Percentiles rank a stretch among this genome's conserved stretches.
These are phyloP conservation scores for Eucalyptus erythrocorys DNA, from an alignment of 345 rosid species.

Conservation along the genomic window DNA sequence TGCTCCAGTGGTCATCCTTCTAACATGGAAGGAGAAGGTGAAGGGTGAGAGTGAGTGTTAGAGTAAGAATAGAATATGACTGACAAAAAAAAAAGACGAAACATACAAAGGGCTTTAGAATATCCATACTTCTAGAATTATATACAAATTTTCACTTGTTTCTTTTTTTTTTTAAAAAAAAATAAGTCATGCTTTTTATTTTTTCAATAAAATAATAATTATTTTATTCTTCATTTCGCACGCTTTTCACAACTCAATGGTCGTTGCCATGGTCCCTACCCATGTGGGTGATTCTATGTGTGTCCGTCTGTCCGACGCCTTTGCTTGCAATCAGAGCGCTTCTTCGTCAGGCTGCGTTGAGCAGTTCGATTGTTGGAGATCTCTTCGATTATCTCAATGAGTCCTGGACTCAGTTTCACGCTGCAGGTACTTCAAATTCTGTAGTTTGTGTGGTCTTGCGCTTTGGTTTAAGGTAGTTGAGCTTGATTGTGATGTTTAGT, in stretches of 20 bases:
- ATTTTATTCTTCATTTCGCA: background rate
- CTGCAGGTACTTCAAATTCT: slow-evolving; percentile 28
- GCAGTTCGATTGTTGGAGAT: slow-evolving; percentile 11
- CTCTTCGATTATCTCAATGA: slow-evolving; percentile 49
- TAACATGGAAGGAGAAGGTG: too few species aligned
- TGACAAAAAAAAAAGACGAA: too few species aligned
- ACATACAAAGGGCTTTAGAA: too few species aligned
- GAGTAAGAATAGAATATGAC: too few species aligned
- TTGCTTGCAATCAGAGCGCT: background rate
- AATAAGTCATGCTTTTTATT: too few species aligned
- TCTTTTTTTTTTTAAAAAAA: too few species aligned
- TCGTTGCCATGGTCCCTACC: background rate
- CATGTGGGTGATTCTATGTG: background rate
- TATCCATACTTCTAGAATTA: too few species aligned
- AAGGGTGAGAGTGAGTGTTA: too few species aligned
- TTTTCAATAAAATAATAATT: rapidly evolving
- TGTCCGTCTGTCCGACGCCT: background rate
- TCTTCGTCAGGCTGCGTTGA: background rate
- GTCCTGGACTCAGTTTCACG: slow-evolving; percentile 86
- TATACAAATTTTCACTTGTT: too few species aligned
- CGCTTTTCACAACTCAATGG: background rate
- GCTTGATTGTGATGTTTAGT: background rate
- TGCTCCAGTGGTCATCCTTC: too few species aligned
- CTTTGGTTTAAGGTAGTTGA: background rate
- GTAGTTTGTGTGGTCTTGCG: rapidly evolving